Conservation (phyloP, 352 stramenopile genomes). For the Halophytophthora polymorphica region DNA sequence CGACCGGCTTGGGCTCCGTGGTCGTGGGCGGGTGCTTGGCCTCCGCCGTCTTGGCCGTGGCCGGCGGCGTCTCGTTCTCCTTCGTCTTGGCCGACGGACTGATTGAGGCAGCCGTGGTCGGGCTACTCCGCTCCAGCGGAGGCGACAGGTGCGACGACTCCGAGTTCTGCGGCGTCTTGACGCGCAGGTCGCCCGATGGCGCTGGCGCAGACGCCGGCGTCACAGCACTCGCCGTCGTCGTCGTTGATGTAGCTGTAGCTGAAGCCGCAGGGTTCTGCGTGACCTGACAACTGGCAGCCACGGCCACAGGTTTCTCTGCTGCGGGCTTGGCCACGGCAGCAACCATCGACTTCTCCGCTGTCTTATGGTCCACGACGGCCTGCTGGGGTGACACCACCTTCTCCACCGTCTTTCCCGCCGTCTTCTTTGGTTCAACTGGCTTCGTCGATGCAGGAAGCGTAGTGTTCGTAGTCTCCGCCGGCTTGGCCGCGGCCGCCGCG, state of each 20-base stretch:
- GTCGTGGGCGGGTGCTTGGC: constrained; percentile 24
- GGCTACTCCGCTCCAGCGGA: constrained; percentile 41
- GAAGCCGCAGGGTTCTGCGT: too few species aligned
- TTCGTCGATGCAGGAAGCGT: neutral
- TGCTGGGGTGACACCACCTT: constrained; percentile 4
- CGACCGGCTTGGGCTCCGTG: constrained; percentile 6
- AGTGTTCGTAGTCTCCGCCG: too few species aligned
- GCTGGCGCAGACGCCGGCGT: neutral
- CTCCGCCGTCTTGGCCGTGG: constrained; percentile 14
- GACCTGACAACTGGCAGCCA: too few species aligned
- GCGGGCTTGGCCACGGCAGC: neutral
- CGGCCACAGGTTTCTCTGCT: constrained; percentile 1
- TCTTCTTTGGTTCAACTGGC: neutral
- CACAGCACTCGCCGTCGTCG: neutral
- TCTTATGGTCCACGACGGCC: constrained; percentile 4
- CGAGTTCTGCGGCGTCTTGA: constrained; percentile 41
- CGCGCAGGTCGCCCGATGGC: constrained; percentile 29
- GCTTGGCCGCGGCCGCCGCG: neutral
- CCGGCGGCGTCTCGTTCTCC: constrained; percentile 30
- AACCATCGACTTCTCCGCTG: neutral
- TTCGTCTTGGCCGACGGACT: constrained; percentile 52
- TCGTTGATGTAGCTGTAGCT: constrained; percentile 1
- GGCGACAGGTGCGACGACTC: constrained; percentile 54
- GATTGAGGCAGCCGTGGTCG: constrained; percentile 38
- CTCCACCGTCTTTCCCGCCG: neutral